These are phyloP conservation scores for Pythium insidiosum DNA, from an alignment of 352 stramenopile genomes.

Conservation along the genomic window DNA sequence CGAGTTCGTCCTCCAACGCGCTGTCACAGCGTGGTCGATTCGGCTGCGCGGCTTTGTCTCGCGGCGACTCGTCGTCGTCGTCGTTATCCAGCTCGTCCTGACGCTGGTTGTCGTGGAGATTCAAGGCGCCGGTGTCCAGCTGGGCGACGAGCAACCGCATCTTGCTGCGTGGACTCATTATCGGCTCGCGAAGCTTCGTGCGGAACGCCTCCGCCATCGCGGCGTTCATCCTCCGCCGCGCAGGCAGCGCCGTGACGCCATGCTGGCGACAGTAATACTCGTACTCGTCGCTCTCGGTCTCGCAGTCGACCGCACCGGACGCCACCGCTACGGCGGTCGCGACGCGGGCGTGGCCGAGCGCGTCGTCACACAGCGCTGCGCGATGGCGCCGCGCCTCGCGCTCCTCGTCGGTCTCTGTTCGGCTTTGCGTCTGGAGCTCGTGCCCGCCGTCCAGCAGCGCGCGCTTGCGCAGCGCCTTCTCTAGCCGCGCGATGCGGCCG, in stretches of 20 bases:
- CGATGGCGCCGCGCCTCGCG: constrained; percentile 16
- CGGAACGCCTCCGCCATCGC: constrained; percentile 60
- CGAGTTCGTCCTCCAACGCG: constrained; percentile 6
- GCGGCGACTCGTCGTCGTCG: constrained; percentile 1
- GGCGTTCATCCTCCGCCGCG: constrained; percentile 26
- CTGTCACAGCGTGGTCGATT: constrained; percentile 10
- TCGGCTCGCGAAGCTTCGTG: constrained; percentile 57
- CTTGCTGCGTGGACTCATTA: constrained; percentile 63
- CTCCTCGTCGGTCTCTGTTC: constrained; percentile 17
- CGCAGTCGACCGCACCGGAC: too few relatives aligned
- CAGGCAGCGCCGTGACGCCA: constrained; percentile 1
- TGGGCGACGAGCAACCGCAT: constrained; percentile 38
- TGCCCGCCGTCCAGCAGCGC: constrained; percentile 4
- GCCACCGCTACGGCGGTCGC: too few relatives aligned
- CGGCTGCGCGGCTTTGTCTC: constrained; percentile 7
- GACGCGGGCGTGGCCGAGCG: too few relatives aligned
- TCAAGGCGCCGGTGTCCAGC: not conserved
- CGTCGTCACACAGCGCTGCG: too few relatives aligned
- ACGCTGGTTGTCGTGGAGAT: constrained; percentile 2
- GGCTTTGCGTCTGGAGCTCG: constrained; percentile 16
- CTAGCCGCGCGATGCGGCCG: too few relatives aligned
- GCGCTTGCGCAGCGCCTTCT: too few relatives aligned
- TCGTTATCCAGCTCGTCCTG: not conserved
- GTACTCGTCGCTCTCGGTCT: constrained; percentile 18
- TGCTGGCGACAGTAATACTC: constrained; percentile 14